Percentiles rank a stretch among this genome's conserved stretches.
These are phyloP conservation scores for Podospora sp. DNA, from an alignment of 495 filamentous ascomycete species.

Conservation along the genomic window DNA sequence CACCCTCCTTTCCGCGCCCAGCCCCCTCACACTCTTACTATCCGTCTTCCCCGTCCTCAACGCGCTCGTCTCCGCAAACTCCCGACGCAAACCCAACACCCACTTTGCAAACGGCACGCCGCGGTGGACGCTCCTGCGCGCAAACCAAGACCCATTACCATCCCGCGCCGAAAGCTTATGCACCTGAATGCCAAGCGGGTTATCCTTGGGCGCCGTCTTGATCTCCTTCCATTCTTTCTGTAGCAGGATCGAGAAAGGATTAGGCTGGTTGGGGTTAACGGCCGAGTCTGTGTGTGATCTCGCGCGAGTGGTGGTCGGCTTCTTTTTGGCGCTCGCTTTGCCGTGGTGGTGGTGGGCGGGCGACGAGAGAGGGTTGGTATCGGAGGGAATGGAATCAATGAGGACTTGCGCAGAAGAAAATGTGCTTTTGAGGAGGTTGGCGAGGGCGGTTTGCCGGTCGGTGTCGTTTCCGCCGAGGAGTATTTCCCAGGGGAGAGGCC, in stretches of 20 bases:
- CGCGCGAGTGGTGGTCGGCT: slow-evolving; percentile 23
- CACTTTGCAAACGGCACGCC: slow-evolving; percentile 68
- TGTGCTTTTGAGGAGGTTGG: slow-evolving; percentile 58
- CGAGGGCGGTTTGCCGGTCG: slow-evolving; percentile 41
- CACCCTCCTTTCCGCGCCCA: slow-evolving; percentile 76
- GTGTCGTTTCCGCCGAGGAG: slow-evolving; percentile 44
- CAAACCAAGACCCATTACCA: slow-evolving; percentile 88
- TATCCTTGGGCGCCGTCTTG: slow-evolving; percentile 67
- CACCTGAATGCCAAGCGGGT: slow-evolving; percentile 73
- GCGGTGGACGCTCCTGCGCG: slow-evolving; percentile 74
- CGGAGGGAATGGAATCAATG: slow-evolving; percentile 70
- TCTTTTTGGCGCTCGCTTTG: not conserved
- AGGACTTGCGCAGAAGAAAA: slow-evolving; percentile 69
- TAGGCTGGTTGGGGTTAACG: slow-evolving; percentile 15
- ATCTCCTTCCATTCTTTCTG: slow-evolving; percentile 86
- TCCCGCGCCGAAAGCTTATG: slow-evolving; percentile 81
- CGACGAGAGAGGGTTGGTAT: not conserved
- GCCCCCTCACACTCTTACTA: slow-evolving; percentile 73
- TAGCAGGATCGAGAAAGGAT: slow-evolving; percentile 39
- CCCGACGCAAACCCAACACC: slow-evolving; percentile 58
- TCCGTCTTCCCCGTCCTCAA: slow-evolving; percentile 49
- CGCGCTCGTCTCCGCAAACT: slow-evolving; percentile 66
- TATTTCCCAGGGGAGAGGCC: slow-evolving; percentile 66
- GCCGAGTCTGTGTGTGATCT: slow-evolving; percentile 40
- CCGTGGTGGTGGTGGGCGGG: not conserved